A percentile compares a stretch with the other conserved stretches of the same genome.
These are phyloP conservation scores for Betula pendula DNA, from an alignment of 306 rosid species.

Conservation along the genomic window DNA sequence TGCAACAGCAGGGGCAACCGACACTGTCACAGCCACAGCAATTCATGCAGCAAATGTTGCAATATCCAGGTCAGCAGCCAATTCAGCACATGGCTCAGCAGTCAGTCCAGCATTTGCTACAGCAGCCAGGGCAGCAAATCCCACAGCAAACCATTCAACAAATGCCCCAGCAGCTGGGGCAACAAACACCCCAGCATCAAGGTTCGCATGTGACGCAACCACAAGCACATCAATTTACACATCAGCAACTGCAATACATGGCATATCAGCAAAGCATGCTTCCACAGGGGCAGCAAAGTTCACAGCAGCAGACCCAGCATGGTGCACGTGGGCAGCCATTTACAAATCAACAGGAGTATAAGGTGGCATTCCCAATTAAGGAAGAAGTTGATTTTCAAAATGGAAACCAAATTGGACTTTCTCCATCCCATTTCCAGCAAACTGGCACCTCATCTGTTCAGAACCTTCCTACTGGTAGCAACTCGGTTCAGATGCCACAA, in stretches of 20 bases:
- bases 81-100: constrained; percentile 27
- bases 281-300: constrained; percentile 58
- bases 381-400: constrained; percentile 71
- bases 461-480: constrained; percentile 52
- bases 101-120: constrained; percentile 28
- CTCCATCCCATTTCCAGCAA: constrained; percentile 77
- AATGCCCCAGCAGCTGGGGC: constrained; percentile 55
- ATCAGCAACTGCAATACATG: constrained; percentile 67
- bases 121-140: constrained; percentile 61
- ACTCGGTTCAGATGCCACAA: constrained; percentile 56
- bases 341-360: constrained; percentile 67
- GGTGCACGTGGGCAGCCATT: constrained; percentile 53
- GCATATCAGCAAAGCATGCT: constrained; percentile 60
- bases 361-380: constrained; percentile 36
- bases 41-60: constrained; percentile 50
- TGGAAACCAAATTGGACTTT: constrained; percentile 67
- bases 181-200: constrained; percentile 57
- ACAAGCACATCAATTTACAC: constrained; percentile 61
- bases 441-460: constrained; percentile 53
- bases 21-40: constrained; percentile 31
- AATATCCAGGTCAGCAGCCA: constrained; percentile 48
- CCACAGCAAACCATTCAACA: constrained; percentile 44
- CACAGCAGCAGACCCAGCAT: constrained; percentile 55
- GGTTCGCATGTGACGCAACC: constrained; percentile 53
- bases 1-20: constrained; percentile 49